These are phyloP conservation scores for Chlorella sp. DNA, from an alignment of 139 green algal species.

Conservation along the genomic window DNA sequence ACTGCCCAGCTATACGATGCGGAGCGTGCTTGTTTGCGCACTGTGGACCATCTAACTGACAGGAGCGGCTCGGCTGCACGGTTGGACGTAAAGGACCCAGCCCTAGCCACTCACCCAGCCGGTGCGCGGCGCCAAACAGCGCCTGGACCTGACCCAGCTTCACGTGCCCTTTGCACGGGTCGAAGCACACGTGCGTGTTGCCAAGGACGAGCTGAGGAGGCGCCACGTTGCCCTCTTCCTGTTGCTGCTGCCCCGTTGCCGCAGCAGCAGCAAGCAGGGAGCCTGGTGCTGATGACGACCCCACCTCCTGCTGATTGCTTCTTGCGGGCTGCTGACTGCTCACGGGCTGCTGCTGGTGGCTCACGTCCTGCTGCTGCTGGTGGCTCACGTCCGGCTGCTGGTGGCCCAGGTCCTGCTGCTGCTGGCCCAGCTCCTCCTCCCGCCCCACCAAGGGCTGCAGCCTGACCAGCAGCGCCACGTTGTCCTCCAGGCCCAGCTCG, in stretches of 20 bases:
- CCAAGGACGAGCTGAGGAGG: slow-evolving; percentile 45
- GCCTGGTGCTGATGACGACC: neutral
- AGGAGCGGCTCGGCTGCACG: slow-evolving; percentile 17
- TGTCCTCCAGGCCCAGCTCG: slow-evolving; percentile 61
- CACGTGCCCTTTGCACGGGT: slow-evolving; percentile 73
- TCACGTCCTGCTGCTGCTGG: neutral
- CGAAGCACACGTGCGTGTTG: slow-evolving; percentile 87
- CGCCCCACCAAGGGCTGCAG: no score
- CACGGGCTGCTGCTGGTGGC: neutral
- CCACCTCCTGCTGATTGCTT: neutral
- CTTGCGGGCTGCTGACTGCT: neutral
- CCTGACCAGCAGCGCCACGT: slow-evolving; percentile 62
- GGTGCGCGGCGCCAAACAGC: slow-evolving; percentile 18
- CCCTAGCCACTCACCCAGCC: slow-evolving; percentile 5
- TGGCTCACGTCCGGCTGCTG: neutral
- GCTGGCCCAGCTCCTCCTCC: no score
- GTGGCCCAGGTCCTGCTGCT: no score
- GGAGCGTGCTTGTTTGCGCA: neutral
- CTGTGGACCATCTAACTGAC: neutral
- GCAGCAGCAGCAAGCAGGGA: slow-evolving; percentile 1
- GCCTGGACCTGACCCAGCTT: slow-evolving; percentile 67
- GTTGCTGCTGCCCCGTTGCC: neutral
- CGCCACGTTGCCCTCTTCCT: neutral
- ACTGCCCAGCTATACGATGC: neutral
- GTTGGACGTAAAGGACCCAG: neutral